phyloP scores from a whole-genome alignment of 345 rosid species.

The Arabidopsis suecica region DNA sequence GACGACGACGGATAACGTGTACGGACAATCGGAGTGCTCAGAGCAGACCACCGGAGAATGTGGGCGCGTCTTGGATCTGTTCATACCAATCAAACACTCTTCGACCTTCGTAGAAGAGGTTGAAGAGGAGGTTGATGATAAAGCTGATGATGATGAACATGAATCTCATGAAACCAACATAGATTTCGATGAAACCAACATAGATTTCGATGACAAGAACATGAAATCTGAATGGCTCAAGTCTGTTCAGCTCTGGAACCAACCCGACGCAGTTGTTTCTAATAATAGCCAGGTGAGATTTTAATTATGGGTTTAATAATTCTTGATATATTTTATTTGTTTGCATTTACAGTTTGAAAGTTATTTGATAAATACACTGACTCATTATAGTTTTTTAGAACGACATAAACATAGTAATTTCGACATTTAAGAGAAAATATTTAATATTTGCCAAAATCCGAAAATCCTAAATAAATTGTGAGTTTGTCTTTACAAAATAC shows the following conservation, averaged over 20 bases:
- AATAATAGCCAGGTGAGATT: slow-evolving; percentile 25
- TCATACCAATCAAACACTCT: slow-evolving; percentile 71
- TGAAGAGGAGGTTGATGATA: slow-evolving; percentile 45
- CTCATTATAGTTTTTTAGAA: neutral
- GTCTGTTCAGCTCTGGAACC: slow-evolving; percentile 96
- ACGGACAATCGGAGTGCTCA: slow-evolving; percentile 80
- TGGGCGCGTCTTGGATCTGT: slow-evolving; percentile 73
- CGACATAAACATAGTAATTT: neutral
- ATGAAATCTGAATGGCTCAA: slow-evolving; percentile 96
- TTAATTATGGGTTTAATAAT: neutral
- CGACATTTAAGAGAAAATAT: neutral
- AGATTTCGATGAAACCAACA: slow-evolving; percentile 27
- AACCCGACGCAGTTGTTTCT: slow-evolving; percentile 39
- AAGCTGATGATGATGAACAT: slow-evolving; percentile 41
- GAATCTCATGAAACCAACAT: slow-evolving; percentile 47
- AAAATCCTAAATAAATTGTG: no score
- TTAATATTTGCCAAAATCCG: neutral
- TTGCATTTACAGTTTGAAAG: neutral
- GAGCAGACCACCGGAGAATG: slow-evolving; percentile 78
- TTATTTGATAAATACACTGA: slow-evolving; percentile 13
- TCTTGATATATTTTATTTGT: slow-evolving; percentile 20
- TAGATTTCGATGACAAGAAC: slow-evolving; percentile 42
- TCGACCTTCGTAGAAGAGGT: slow-evolving; percentile 44
- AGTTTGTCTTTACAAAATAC: no score
- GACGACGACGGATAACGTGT: slow-evolving; percentile 53